Evolutionary conservation across 768 basidiomycete genomes (phyloP).

Genomic region (Pisolithus sp.): DNA sequence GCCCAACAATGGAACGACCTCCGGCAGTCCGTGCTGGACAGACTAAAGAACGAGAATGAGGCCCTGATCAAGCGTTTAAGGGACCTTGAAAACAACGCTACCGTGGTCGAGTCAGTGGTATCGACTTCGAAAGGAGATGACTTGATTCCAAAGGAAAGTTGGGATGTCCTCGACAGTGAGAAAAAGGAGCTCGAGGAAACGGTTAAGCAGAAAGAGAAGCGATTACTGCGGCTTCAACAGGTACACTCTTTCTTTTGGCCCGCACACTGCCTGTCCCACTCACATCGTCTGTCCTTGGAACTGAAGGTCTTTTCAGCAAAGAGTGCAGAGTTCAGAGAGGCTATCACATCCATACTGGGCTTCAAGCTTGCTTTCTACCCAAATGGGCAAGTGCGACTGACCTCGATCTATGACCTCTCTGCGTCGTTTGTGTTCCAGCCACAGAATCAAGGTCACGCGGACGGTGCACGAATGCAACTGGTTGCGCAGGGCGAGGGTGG

Average conservation of each 20-base stretch:
- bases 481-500: slow-evolving; percentile 69
- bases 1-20: slow-evolving; percentile 77
- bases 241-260: slow-evolving; percentile 28
- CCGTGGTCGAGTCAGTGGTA: slow-evolving; percentile 13
- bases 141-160: slow-evolving; percentile 74
- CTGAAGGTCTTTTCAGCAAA: slow-evolving; percentile 75
- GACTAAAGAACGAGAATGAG: slow-evolving; percentile 76
- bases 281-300: background rate
- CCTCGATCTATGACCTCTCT: slow-evolving; percentile 82
- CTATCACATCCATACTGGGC: slow-evolving; percentile 83
- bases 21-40: slow-evolving; percentile 66
- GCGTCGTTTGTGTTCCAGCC: slow-evolving; percentile 88
- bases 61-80: slow-evolving; percentile 65
- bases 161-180: slow-evolving; percentile 63
- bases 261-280: background rate
- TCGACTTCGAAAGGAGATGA: slow-evolving; percentile 10
- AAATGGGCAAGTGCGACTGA: slow-evolving; percentile 84
- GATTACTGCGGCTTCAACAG: slow-evolving; percentile 74
- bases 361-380: slow-evolving; percentile 89
- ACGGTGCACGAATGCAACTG: slow-evolving; percentile 60
- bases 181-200: slow-evolving; percentile 59
- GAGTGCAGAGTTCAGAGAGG: slow-evolving; percentile 85
- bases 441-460: slow-evolving; percentile 28
- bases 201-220: slow-evolving; percentile 75
- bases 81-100: slow-evolving; percentile 47